Base-by-base conservation (phyloP, 140 eudicot species). In the Ambrosia hybrid region DNA sequence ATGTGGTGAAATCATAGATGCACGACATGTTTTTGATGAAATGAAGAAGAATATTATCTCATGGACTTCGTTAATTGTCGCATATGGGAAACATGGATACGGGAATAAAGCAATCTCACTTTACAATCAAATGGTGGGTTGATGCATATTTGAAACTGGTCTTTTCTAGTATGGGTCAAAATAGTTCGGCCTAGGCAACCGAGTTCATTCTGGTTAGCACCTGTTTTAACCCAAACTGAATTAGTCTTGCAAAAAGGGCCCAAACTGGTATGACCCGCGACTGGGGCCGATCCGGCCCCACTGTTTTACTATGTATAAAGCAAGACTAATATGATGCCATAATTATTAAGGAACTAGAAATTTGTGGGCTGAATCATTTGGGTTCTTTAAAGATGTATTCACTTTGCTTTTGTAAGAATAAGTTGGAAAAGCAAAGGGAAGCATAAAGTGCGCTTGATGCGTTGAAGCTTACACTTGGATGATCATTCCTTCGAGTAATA, bases 51-150 rank as follows among this genome's bases (percentile, higher is more conserved):
- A 85, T 53, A 61, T 85, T 0, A 79, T 87, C 73, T 82, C 95
- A 1, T 88, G 95, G 95, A 88, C 92, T 11, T 85, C 97, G 0
- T 49, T 90, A 55, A 85, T 90, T 36, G 77, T 84, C 61, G 97
- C 86, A 60, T 88, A 73, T 8, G 97, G 85, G 6, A 77, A 67
- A 75, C 82, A 90, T 12, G 95, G 95, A 0, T 51, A 81, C 39
- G 90, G 86, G 14, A 52, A 71, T 14, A 73, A 75, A 51, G 86
- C 95, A 14, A 51, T 90, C 34, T 72, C 62, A 11, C 68, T 85
- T 13, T 85, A 70, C 73, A 67, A 59, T 39, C 67, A 79, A 74
- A 87, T 90, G 97, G 88, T 81, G 51, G 46, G 97, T 86, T 48
- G 2, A 6, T 49, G 61, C 60, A 49, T 66, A 63, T 33, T 77